These are phyloP conservation scores for Uronychia setigera DNA, from an alignment of 73 alveolate species.

Conservation along the genomic window DNA sequence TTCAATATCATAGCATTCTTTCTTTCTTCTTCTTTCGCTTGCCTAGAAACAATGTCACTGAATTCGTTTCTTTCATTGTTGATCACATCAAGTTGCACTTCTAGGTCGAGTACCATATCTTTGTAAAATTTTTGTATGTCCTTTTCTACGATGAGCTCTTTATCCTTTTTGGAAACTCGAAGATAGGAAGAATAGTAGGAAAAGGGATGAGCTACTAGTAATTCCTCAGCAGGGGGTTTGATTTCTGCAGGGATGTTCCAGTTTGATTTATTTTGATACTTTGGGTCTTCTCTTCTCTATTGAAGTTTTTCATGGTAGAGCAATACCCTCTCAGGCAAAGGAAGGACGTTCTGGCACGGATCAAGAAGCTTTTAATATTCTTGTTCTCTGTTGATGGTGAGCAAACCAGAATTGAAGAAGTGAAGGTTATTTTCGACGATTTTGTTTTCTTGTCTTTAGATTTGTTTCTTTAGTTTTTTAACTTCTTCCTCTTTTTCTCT, in stretches of 20 bases:
- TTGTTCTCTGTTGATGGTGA: background rate
- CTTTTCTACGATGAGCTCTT: background rate
- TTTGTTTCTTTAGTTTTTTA: background rate
- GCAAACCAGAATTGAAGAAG: background rate
- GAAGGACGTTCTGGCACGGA: background rate
- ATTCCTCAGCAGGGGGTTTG: background rate
- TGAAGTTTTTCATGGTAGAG: background rate
- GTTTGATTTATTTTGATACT: background rate
- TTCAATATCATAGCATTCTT: background rate
- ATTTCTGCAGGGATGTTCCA: background rate
- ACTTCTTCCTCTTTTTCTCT: background rate
- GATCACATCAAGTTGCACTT: background rate
- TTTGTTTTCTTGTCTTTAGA: background rate
- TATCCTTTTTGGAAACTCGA: background rate
- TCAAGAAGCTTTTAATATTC: background rate
- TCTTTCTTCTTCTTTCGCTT: background rate
- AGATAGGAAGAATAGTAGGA: background rate
- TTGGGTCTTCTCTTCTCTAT: background rate
- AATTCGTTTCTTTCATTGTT: background rate
- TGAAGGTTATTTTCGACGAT: background rate
- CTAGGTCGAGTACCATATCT: background rate
- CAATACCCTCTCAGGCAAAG: background rate
- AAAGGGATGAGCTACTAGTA: background rate
- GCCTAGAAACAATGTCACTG: background rate
- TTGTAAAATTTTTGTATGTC: background rate